These are phyloP conservation scores for Saprolegnia parasitica DNA, from an alignment of 352 stramenopile genomes.

Conservation along the genomic window DNA sequence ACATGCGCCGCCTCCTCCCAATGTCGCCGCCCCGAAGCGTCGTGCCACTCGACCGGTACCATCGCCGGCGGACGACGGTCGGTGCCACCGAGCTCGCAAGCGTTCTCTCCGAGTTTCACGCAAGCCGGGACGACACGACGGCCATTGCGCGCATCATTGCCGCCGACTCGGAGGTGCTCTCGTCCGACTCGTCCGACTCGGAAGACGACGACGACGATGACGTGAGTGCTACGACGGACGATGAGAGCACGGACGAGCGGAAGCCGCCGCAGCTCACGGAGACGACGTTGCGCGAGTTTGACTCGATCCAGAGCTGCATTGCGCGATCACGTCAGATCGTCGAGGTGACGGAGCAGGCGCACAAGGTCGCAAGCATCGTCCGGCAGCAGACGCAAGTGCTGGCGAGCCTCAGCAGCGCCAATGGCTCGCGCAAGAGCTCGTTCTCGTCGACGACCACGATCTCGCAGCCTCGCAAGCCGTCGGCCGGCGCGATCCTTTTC, in stretches of 20 bases:
- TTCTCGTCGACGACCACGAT: neutral
- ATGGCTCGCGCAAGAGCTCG: conserved; percentile 24
- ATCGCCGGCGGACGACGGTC: conserved; percentile 24
- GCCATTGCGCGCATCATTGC: neutral
- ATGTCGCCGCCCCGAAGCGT: neutral
- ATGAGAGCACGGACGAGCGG: neutral
- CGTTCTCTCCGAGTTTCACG: conserved; percentile 15
- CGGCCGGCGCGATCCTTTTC: conserved; percentile 13
- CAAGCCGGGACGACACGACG: neutral
- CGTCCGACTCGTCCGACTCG: conserved; percentile 17
- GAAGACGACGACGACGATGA: conserved; percentile 23
- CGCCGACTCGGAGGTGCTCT: conserved; percentile 6
- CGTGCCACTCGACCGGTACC: neutral
- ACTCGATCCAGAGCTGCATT: conserved; percentile 35
- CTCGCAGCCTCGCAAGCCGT: conserved; percentile 1
- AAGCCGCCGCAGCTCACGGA: conserved; percentile 4
- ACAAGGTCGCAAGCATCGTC: conserved; percentile 44
- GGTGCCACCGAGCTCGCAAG: conserved; percentile 14
- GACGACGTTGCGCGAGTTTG: conserved; percentile 10
- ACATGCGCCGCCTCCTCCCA: neutral
- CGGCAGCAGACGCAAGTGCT: conserved; percentile 42
- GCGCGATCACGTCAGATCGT: conserved; percentile 55
- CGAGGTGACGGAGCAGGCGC: conserved; percentile 50
- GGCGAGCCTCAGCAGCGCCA: conserved; percentile 7
- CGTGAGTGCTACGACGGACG: neutral